phyloP scores from a whole-genome alignment of 257 asterid species.

The Anisodus tanguticus region DNA sequence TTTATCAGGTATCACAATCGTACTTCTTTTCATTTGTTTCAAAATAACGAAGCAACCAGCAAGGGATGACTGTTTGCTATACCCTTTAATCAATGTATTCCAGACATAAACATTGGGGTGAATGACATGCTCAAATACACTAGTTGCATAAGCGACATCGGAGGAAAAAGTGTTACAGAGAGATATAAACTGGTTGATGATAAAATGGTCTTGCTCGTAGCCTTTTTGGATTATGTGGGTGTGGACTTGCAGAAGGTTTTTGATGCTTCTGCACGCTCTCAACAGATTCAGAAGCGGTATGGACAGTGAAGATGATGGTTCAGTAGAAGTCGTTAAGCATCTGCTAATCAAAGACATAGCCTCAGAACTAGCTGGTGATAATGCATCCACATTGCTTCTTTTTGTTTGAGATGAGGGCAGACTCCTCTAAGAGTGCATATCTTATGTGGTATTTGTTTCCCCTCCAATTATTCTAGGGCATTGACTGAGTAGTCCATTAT shows the following conservation, averaged over 20 bases:
- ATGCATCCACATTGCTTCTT: neutral
- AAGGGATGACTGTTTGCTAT: constrained; percentile 47
- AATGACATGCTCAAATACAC: constrained; percentile 51
- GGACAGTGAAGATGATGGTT: constrained; percentile 38
- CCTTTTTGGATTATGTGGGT: constrained; percentile 62
- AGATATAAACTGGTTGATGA: constrained; percentile 58
- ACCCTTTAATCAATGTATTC: constrained; percentile 61
- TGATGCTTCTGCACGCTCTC: constrained; percentile 50
- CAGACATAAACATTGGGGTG: constrained; percentile 65
- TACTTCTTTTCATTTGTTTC: constrained; percentile 45
- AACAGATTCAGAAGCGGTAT: constrained; percentile 40
- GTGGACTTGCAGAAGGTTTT: constrained; percentile 55
- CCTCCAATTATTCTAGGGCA: neutral
- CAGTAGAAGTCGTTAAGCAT: neutral
- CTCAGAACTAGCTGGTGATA: neutral
- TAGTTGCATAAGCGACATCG: constrained; percentile 47
- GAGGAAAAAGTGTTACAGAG: constrained; percentile 47
- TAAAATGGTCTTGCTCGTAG: constrained; percentile 60
- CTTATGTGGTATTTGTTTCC: neutral
- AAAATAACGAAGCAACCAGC: constrained; percentile 47
- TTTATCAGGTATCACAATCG: constrained; percentile 53
- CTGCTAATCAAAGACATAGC: constrained; percentile 23
- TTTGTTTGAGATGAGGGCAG: neutral
- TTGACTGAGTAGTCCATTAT: neutral
- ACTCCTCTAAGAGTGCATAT: neutral